phyloP scores from a whole-genome alignment of 805 yeast species.

The Candida coquimbonensis region DNA sequence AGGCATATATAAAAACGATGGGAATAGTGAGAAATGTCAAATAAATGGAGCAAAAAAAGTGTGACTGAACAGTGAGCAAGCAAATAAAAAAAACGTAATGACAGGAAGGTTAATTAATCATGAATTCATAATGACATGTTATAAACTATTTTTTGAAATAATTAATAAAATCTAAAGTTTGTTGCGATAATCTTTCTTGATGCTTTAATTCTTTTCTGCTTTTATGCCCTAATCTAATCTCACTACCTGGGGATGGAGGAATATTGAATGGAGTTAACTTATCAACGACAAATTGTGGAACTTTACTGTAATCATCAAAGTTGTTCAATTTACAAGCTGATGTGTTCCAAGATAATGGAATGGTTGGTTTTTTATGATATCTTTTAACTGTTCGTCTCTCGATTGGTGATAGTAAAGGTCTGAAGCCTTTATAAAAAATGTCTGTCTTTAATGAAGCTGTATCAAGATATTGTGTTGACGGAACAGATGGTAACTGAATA shows the following conservation, averaged over 20 bases:
- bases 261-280: constrained; percentile 17
- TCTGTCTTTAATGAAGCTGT: constrained; percentile 13
- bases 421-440: constrained; percentile 19
- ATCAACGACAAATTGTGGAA: constrained; percentile 24
- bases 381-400: constrained; percentile 15
- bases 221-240: constrained; percentile 18
- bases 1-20: too few relatives aligned
- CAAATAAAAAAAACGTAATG: too few relatives aligned
- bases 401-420: constrained; percentile 22
- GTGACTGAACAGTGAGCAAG: too few relatives aligned
- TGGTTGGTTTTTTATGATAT: constrained; percentile 13
- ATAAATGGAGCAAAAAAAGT: too few relatives aligned
- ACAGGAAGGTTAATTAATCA: too few relatives aligned
- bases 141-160: constrained; percentile 9
- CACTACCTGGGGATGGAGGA: constrained; percentile 21
- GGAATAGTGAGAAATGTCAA: too few relatives aligned
- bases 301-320: constrained; percentile 19
- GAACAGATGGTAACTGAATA: constrained; percentile 15
- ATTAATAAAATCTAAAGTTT: constrained; percentile 18
- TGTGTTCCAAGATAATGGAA: constrained; percentile 21
- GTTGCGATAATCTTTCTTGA: constrained; percentile 14
- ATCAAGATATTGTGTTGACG: constrained; percentile 22
- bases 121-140: too few relatives aligned
- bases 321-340: constrained; percentile 19
- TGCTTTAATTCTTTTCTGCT: constrained; percentile 20